Evolutionary conservation across 495 filamentous ascomycete species (phyloP).

Genomic region (Aspergillus baeticus): DNA sequence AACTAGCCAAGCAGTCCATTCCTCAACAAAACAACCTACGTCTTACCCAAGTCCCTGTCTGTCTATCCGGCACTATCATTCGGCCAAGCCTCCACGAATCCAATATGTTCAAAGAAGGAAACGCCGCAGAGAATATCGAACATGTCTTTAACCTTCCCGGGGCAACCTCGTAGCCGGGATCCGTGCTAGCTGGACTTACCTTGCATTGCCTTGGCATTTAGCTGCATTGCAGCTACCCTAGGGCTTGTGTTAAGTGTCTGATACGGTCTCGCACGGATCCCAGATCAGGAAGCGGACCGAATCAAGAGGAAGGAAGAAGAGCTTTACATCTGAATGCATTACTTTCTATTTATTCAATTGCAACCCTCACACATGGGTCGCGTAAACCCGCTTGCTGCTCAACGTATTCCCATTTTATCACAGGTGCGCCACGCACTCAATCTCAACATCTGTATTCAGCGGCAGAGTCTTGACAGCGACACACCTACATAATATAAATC

Average conservation of each 20-base stretch:
- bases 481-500: constrained; percentile 35
- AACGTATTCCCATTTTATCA: constrained; percentile 3
- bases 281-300: neutral
- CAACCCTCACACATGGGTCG: neutral
- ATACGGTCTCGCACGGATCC: constrained; percentile 41
- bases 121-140: constrained; percentile 69
- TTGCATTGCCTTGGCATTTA: constrained; percentile 73
- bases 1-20: neutral
- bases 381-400: no score
- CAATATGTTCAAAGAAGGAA: constrained; percentile 68
- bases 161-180: constrained; percentile 51
- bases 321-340: neutral
- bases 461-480: constrained; percentile 67
- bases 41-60: constrained; percentile 58
- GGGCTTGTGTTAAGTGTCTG: constrained; percentile 67
- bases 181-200: constrained; percentile 71
- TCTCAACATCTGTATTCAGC: constrained; percentile 67
- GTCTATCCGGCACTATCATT: constrained; percentile 68
- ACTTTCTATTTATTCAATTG: neutral
- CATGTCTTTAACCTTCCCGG: constrained; percentile 66
- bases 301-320: neutral
- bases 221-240: constrained; percentile 65
- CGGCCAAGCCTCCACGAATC: constrained; percentile 57
- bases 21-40: constrained; percentile 59
- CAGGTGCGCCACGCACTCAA: constrained; percentile 64